Evolutionary conservation across 257 asterid genomes (phyloP).

Genomic region (Apocynum venetum): DNA sequence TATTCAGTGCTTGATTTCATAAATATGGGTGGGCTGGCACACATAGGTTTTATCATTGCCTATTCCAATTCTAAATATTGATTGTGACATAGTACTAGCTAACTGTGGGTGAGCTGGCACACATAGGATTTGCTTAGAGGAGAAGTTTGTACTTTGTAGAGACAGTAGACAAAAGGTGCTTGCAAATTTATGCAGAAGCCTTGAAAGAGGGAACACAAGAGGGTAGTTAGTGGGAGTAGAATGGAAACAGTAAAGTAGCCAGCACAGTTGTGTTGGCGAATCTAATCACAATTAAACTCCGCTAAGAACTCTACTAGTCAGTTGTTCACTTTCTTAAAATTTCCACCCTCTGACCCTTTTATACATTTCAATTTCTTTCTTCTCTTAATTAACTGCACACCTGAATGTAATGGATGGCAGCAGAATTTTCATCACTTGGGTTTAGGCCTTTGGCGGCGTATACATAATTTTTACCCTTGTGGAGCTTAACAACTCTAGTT

Average conservation of each 20-base stretch:
- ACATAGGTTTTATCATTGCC: no score
- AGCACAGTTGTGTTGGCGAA: not conserved
- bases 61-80: no score
- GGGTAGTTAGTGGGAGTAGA: no score
- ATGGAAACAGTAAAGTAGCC: not conserved
- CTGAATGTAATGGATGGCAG: constrained; percentile 88
- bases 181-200: not conserved
- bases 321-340: not conserved
- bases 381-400: constrained; percentile 24
- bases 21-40: no score
- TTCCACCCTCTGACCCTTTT: not conserved
- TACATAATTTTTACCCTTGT: constrained; percentile 55
- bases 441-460: constrained; percentile 69
- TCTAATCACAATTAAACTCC: not conserved
- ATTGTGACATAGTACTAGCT: no score
- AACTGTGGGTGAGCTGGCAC: no score
- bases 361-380: not conserved
- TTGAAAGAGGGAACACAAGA: not conserved
- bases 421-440: constrained; percentile 89
- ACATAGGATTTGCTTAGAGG: no score
- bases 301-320: not conserved
- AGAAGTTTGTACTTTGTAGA: no score
- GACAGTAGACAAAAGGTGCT: not conserved
- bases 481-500: constrained; percentile 75
- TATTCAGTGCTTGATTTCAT: no score